Base-by-base conservation (phyloP, 2,329 filamentous ascomycete species). In the Botrytis squamosa region DNA sequence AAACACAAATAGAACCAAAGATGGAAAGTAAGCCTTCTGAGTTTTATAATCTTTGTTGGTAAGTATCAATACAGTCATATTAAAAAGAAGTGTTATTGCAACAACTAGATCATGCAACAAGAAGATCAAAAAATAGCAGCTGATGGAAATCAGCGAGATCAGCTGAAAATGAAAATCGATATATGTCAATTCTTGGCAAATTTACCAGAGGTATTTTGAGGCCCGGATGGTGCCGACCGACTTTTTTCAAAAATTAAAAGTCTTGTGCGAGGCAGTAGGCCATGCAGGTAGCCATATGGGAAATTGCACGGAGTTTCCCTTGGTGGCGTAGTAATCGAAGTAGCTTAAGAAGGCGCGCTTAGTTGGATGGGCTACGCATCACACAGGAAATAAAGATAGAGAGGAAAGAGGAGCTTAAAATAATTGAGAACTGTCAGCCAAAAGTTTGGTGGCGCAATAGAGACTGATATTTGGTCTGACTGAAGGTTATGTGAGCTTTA, bases 221-320 rank as follows among this genome's bases (percentile, higher is more conserved):
- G 36, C 36, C 66, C 46, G 66, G 36, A 68, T 57, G 52, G 49
- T 55, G 49, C 65, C 65, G 65, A 57, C 65, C 49, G 36, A 68
- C 16, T 42, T 57, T 55, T 52, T 20, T 44, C 40, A n/a, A 42
- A 52, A 52, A 57, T 22, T 10, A 14, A 65, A 65, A 40, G 33
- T 55, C 36, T 68, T 68, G 65, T 68, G 49, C 40, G 29, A 68
- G 49, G 49, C 49, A 55, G 46, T 55, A 68, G 49, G n/a, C 55
- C 49, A 68, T 68, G 66, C 66, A 68, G 66, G 49, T 68, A 42
- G 25, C 66, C 66, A 42, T 68, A 33, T 68, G 66, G 36, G 66
- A 68, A 52, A 55, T 68, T 68, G 55, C 49, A 57, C 66, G 66
- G 49, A 68, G 66, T 18, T 68, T 68, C 12, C 66, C 65, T 68